A percentile compares a stretch with the other conserved stretches of the same genome.
Evolutionary conservation across 208 protist genomes (phyloP).

Genomic region (Angomonas ambiguus): DNA sequence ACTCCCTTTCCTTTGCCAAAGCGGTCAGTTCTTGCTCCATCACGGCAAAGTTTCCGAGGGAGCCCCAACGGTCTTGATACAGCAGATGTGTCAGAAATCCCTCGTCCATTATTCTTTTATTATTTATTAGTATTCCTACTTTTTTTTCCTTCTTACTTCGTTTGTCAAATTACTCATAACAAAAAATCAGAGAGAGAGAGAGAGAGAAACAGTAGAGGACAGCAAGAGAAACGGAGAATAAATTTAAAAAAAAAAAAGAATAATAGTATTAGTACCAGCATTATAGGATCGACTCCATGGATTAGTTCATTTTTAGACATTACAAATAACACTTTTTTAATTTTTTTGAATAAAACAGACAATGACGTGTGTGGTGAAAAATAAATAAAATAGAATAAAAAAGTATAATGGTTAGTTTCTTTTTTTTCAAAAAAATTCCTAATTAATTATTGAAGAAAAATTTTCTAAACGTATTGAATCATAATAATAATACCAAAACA

Average conservation of each 20-base stretch:
- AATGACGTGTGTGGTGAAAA: constrained; percentile 2
- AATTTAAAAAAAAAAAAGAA: not conserved
- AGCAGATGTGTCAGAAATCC: no score
- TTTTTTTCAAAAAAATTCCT: not conserved
- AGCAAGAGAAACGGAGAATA: not conserved
- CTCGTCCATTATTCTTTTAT: no score
- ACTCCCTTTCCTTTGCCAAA: no score
- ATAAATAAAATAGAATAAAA: constrained; percentile 6
- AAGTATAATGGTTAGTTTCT: constrained; percentile 9
- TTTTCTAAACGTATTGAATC: not conserved
- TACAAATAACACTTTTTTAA: not conserved
- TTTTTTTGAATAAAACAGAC: not conserved
- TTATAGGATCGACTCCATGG: no score
- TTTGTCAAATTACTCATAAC: not conserved
- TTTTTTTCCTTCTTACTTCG: no score
- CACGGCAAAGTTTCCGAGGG: no score
- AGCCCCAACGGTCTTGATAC: no score
- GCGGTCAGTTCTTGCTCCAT: no score
- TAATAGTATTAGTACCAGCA: no score
- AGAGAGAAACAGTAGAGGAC: not conserved
- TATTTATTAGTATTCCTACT: no score
- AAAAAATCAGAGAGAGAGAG: not conserved
- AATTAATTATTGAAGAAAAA: not conserved
- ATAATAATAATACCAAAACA: no score
- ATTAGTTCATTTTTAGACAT: no score